Evolutionary conservation across 1,284 basidiomycete genomes (phyloP), one percentile per base, ranked within the genome.

Genomic region (Malassezia vespertilionis): DNA sequence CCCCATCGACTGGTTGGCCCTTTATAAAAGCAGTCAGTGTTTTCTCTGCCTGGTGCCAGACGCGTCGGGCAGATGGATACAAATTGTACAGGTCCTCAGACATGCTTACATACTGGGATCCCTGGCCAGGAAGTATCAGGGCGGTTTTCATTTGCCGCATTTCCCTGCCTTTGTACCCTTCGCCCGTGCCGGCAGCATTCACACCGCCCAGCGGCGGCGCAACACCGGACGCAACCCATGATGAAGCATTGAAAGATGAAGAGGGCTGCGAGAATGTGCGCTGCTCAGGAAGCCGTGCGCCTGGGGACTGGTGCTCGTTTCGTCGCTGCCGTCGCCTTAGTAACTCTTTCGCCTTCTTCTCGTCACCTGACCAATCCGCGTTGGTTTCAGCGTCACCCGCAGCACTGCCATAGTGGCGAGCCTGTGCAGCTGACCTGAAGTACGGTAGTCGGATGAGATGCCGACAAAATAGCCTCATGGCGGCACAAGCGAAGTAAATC

Each of bases 61-160:
- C 53, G 11, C 52, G 52, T 2, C 67, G 50, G 4, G 65, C 64
- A 5, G 60, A 47, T n/a, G 56, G 50, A 40, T 60, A 70, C 9
- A 51, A 24, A 15, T 60, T 52, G 54, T 62, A 70, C 27, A 69
- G 54, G 27, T 70, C 65, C 17, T 57, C 55, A 10, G 62, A 58
- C 67, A 70, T 67, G 49, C 59, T 60, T 14, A 69, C 64, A 47
- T 69, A 69, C 46, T 66, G 64, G 1, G 63, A 66, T 5, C 65
- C 67, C 35, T 64, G 64, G 3, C 65, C 65, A 1, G 66, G 65
- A 18, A 68, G 54, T 51, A 69, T 62, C 21, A 69, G 54, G 1
- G 64, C 66, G 9, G 61, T 53, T 43, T 54, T 60, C 34, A 65
- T 68, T 20, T 51, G 53, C 11, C 51, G 45, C n/a, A 64, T 57